Evolutionary conservation across 2,329 filamentous ascomycete genomes (phyloP).

Genomic region (Monosporascus sp.): DNA sequence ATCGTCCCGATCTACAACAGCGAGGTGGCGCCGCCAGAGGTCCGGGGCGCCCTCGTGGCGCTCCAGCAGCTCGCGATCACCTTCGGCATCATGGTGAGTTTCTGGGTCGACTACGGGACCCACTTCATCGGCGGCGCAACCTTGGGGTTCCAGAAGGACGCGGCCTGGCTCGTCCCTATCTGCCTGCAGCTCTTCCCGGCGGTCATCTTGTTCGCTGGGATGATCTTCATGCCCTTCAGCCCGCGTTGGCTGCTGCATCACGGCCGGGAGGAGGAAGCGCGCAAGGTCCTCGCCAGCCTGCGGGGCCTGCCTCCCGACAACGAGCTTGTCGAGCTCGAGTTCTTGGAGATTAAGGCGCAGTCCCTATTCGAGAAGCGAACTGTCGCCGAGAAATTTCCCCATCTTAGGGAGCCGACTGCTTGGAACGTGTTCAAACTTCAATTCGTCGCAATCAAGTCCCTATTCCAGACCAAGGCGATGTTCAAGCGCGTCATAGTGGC

Average conservation of each 20-base stretch:
- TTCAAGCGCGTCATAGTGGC: conserved; percentile 61
- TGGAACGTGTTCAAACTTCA: conserved; percentile 65
- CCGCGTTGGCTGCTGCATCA: conserved; percentile 68
- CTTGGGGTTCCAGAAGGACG: conserved; percentile 50
- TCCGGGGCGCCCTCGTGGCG: conserved; percentile 37
- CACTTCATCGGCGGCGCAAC: conserved; percentile 57
- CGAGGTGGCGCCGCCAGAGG: conserved; percentile 39
- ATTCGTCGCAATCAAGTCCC: conserved; percentile 59
- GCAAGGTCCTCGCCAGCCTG: conserved; percentile 56
- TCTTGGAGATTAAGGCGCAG: conserved; percentile 78
- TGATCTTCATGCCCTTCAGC: conserved; percentile 75
- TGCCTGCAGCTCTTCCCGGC: conserved; percentile 67
- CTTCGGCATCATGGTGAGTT: conserved; percentile 60
- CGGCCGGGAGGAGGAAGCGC: conserved; percentile 61
- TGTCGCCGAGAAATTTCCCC: conserved; percentile 62
- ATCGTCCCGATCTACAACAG: conserved; percentile 55
- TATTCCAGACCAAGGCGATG: conserved; percentile 63
- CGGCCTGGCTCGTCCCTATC: conserved; percentile 70
- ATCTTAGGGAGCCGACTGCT: conserved; percentile 52
- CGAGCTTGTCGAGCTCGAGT: conserved; percentile 68
- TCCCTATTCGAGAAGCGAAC: conserved; percentile 71
- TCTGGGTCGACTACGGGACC: conserved; percentile 61
- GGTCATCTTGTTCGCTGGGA: conserved; percentile 60
- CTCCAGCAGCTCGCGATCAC: conserved; percentile 48
- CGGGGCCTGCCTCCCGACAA: conserved; percentile 57